Percentiles rank a stretch among this genome's conserved stretches.
Conservation (phyloP, 108 stramenopile species). For the Skeletonema tropicum region DNA sequence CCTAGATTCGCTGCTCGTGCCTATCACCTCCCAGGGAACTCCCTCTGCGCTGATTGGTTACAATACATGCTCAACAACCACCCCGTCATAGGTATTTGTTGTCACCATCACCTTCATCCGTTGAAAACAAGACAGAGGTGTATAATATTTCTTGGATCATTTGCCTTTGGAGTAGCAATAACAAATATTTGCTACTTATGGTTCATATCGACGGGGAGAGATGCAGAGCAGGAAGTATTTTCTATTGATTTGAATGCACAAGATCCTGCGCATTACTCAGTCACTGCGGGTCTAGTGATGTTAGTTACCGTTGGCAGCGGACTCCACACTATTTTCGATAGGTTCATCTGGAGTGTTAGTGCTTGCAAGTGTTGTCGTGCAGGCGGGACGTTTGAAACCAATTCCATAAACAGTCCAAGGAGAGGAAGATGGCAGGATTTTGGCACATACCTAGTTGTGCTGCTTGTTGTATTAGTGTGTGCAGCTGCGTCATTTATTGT, state of each 20-base stretch:
- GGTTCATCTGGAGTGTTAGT: slow-evolving; percentile 63
- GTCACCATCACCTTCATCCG: slow-evolving; percentile 36
- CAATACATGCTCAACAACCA: slow-evolving; percentile 42
- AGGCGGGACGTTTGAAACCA: slow-evolving; percentile 26
- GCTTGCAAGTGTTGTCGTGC: slow-evolving; percentile 66
- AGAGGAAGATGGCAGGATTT: slow-evolving; percentile 26
- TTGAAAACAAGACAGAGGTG: slow-evolving; percentile 15
- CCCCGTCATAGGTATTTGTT: slow-evolving; percentile 32
- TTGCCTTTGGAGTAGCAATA: slow-evolving; percentile 36
- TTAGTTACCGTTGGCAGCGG: slow-evolving; percentile 75
- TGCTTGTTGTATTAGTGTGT: slow-evolving; percentile 32
- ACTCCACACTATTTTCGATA: slow-evolving; percentile 65
- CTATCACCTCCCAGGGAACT: slow-evolving; percentile 36
- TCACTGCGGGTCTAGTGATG: slow-evolving; percentile 54
- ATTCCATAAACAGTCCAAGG: background rate
- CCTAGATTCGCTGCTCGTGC: slow-evolving; percentile 21
- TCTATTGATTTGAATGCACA: slow-evolving; percentile 2
- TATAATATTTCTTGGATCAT: slow-evolving; percentile 31
- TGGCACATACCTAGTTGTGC: slow-evolving; percentile 44
- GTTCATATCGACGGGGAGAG: slow-evolving; percentile 33
- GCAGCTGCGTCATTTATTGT: slow-evolving; percentile 58
- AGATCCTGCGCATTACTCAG: slow-evolving; percentile 10
- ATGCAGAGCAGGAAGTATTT: slow-evolving; percentile 14
- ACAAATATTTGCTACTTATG: slow-evolving; percentile 48
- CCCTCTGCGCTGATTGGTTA: slow-evolving; percentile 12